Percentiles rank a stretch among this genome's conserved stretches.
Evolutionary conservation across 345 rosid genomes (phyloP).

Genomic region (Trapa incisa): DNA sequence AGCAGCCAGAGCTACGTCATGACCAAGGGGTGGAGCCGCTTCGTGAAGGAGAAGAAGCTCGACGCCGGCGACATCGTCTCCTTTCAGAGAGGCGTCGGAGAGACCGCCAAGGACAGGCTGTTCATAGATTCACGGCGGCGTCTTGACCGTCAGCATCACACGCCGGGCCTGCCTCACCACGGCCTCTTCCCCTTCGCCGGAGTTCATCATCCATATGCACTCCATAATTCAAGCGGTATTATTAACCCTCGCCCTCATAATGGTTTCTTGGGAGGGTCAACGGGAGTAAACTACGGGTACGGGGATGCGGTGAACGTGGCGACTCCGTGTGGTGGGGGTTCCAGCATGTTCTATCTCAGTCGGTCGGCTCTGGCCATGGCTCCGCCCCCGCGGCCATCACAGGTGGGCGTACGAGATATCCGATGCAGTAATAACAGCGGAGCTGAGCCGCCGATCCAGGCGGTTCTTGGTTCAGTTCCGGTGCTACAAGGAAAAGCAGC

Average conservation of each 20-base stretch:
- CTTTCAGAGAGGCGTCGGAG: constrained; percentile 63
- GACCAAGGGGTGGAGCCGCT: constrained; percentile 96
- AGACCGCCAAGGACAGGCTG: constrained; percentile 35
- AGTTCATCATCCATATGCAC: constrained; percentile 8
- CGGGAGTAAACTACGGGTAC: constrained; percentile 3
- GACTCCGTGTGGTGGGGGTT: constrained; percentile 16
- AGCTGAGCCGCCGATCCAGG: constrained; percentile 11
- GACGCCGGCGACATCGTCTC: constrained; percentile 89
- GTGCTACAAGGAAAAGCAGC: constrained; percentile 50
- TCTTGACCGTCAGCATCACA: constrained; percentile 32
- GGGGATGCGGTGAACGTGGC: constrained; percentile 15
- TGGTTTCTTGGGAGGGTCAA: not conserved
- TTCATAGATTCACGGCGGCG: constrained; percentile 82
- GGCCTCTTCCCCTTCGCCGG: constrained; percentile 19
- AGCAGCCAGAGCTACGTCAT: constrained; percentile 96
- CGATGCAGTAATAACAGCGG: constrained; percentile 16
- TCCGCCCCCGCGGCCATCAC: constrained; percentile 6
- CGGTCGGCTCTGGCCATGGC: constrained; percentile 6
- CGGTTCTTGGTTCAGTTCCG: constrained; percentile 48
- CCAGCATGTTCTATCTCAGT: constrained; percentile 19
- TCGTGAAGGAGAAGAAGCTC: constrained; percentile 87
- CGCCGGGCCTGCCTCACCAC: constrained; percentile 5
- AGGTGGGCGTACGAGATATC: not conserved
- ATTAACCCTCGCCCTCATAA: not conserved
- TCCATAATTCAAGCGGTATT: constrained; percentile 9